Base-by-base conservation (phyloP, 2,329 filamentous ascomycete genomes). In the Alternaria ethzedia region DNA sequence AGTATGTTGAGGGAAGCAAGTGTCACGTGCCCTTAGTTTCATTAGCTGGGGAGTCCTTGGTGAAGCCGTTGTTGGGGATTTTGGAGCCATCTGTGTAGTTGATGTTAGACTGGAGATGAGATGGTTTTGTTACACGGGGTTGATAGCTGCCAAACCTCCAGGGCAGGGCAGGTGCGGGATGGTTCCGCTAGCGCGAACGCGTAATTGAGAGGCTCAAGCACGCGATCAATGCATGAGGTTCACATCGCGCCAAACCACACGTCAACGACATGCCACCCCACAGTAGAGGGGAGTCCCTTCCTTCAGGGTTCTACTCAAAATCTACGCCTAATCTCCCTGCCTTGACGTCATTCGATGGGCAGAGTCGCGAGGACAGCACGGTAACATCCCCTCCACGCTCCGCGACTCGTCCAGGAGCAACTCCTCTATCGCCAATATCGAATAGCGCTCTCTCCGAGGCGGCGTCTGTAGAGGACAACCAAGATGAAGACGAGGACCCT, bases 271-370 rank as follows among this genome's bases (percentile, higher is more conserved):
- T 83, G 82, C 73, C 82, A 45, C 81, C 82, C 3, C 78, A 82
- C 62, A 83, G 81, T 62, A 78, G 82, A 80, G 82, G 82, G 46
- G 70, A 64, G n/a, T 65, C 70, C 5, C 70, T 80, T 3, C 81
- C 80, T 23, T 52, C 73, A n/a, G 80, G 79, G 23, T 75, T 82
- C 59, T 81, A 83, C 58, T 84, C 83, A 32, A 81, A 81, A 59
- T 84, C 83, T 0, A 84, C 83, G 3, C 83, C 83, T 6, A 83
- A 84, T 59, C 74, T 84, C 2, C 79, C 83, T 2, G 83, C 82
- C 0, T 67, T 82, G n/a, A 71, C 67, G 52, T 77, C 79, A 4
- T 75, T 81, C 8, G 63, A 72, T 28, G 67, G 64, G 12, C 63
- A 61, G 21, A 26, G 59, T 56, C 59, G 63, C 44, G 50, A 55